Evolutionary conservation across 768 basidiomycete genomes (phyloP).

Genomic region (Mycena filopes): DNA sequence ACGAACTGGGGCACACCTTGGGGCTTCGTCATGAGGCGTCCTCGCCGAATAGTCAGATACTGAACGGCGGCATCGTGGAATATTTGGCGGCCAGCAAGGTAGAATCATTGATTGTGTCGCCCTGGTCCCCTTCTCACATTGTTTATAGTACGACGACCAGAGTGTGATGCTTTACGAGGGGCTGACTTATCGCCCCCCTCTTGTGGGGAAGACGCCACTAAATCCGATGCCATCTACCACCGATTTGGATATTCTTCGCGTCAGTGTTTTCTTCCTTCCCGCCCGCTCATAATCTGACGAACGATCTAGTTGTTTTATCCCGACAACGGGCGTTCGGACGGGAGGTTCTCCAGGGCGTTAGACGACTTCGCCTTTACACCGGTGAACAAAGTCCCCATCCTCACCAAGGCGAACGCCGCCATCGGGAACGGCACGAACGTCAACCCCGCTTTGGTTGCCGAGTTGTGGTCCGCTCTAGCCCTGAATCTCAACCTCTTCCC

Average conservation of each 20-base stretch:
- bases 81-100: not conserved
- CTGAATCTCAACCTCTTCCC: not conserved
- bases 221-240: not conserved
- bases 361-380: not conserved
- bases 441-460: not conserved
- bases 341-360: not conserved
- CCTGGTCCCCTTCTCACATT: not conserved
- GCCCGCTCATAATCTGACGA: not conserved
- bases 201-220: not conserved
- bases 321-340: not conserved
- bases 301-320: constrained; percentile 14
- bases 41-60: not conserved
- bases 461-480: not conserved
- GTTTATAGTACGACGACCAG: constrained; percentile 5
- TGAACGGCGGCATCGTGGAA: not conserved
- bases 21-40: not conserved
- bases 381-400: not conserved
- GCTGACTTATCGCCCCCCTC: not conserved
- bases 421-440: not conserved
- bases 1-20: constrained; percentile 14
- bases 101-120: not conserved
- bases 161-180: constrained; percentile 19
- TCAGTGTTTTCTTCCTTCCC: not conserved
- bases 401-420: not conserved
- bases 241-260: constrained; percentile 12